phyloP scores from a whole-genome alignment of 768 basidiomycete genomes.

The Phaeotremella skinneri region DNA sequence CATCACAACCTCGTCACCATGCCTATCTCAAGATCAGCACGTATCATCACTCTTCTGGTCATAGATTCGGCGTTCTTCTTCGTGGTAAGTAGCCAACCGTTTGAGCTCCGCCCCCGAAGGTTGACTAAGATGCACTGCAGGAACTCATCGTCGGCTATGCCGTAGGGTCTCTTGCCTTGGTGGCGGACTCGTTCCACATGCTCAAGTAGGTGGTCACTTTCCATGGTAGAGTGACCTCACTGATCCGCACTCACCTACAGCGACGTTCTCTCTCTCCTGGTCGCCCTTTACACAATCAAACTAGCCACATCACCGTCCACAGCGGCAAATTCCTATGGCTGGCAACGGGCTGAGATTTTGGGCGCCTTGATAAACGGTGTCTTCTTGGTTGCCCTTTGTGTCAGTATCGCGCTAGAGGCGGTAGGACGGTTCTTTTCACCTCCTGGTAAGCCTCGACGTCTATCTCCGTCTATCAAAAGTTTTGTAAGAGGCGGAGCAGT shows the following conservation, averaged over 20 bases:
- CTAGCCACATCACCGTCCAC: slow-evolving; percentile 54
- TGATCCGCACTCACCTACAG: slow-evolving; percentile 55
- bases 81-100: slow-evolving; percentile 69
- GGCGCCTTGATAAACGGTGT: slow-evolving; percentile 95
- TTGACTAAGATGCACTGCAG: slow-evolving; percentile 16
- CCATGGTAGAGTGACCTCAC: background rate
- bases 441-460: slow-evolving; percentile 59
- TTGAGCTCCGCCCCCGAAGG: background rate
- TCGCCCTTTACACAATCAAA: slow-evolving; percentile 92
- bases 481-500: background rate
- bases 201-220: slow-evolving; percentile 67
- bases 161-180: slow-evolving; percentile 90
- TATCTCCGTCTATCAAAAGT: no score
- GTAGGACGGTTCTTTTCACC: slow-evolving; percentile 82
- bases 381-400: slow-evolving; percentile 92
- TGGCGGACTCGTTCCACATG: slow-evolving; percentile 98
- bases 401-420: slow-evolving; percentile 91
- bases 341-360: slow-evolving; percentile 95
- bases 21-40: slow-evolving; percentile 39
- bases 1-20: slow-evolving; percentile 18
- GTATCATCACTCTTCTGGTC: slow-evolving; percentile 62
- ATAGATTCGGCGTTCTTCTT: slow-evolving; percentile 68
- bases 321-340: slow-evolving; percentile 88
- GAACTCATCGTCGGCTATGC: slow-evolving; percentile 68
- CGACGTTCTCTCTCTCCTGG: slow-evolving; percentile 92